Evolutionary conservation across 2,329 filamentous ascomycete species (phyloP).

Genomic region (Corinectria fuckeliana): DNA sequence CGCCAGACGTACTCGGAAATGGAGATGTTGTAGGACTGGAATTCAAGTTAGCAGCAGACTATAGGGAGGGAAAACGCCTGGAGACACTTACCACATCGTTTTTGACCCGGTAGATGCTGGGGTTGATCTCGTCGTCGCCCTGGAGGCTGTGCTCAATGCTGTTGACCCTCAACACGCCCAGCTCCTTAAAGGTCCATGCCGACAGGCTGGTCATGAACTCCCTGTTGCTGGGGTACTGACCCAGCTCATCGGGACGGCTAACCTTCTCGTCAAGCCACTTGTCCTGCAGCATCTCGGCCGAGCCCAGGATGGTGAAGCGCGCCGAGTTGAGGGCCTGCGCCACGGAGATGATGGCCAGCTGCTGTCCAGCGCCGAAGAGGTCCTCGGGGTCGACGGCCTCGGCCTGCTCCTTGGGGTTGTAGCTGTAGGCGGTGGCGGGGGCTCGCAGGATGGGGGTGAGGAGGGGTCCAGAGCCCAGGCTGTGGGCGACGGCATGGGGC

Average conservation of each 20-base stretch:
- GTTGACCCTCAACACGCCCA: slow-evolving; percentile 86
- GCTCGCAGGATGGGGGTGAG: slow-evolving; percentile 84
- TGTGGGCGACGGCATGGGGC: slow-evolving; percentile 80
- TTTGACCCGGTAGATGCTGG: slow-evolving; percentile 92
- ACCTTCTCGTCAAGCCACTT: slow-evolving; percentile 87
- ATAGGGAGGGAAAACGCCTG: background rate
- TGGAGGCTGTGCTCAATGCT: slow-evolving; percentile 77
- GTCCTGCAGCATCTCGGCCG: slow-evolving; percentile 85
- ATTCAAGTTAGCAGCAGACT: slow-evolving; percentile 34
- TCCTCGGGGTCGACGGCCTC: slow-evolving; percentile 72
- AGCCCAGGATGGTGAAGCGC: slow-evolving; percentile 83
- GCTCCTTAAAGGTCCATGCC: slow-evolving; percentile 97
- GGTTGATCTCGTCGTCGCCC: slow-evolving; percentile 71
- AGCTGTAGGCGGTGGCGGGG: slow-evolving; percentile 86
- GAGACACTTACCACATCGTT: slow-evolving; percentile 85
- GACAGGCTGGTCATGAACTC: slow-evolving; percentile 85
- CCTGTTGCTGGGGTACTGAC: slow-evolving; percentile 74
- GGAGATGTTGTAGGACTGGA: slow-evolving; percentile 83
- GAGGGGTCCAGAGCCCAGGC: slow-evolving; percentile 78
- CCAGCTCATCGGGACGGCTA: slow-evolving; percentile 60
- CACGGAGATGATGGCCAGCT: slow-evolving; percentile 83
- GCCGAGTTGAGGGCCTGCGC: slow-evolving; percentile 94
- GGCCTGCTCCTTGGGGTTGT: slow-evolving; percentile 87
- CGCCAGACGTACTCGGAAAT: slow-evolving; percentile 83
- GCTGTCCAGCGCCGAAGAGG: slow-evolving; percentile 81